These are phyloP conservation scores for Nemania bipapillata DNA, from an alignment of 2,329 filamentous ascomycete genomes.

Conservation along the genomic window DNA sequence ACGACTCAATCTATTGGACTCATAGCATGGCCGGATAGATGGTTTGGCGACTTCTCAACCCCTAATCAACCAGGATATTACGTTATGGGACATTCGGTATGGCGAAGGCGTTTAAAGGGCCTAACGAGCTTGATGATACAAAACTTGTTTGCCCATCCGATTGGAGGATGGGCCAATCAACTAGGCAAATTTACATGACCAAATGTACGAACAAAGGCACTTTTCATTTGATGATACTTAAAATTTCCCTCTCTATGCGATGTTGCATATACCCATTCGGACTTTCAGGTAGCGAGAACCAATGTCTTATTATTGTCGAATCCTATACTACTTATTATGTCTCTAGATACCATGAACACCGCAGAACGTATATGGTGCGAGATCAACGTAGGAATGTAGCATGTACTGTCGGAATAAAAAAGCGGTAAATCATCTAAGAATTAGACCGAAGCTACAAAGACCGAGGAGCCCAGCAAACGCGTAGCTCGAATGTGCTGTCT, in stretches of 20 bases:
- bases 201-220: constrained; percentile 32
- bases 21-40: constrained; percentile 36
- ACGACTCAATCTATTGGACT: constrained; percentile 31
- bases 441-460: no score
- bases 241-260: constrained; percentile 13
- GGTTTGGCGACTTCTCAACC: constrained; percentile 28
- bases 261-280: constrained; percentile 39
- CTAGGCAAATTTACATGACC: constrained; percentile 31
- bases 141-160: constrained; percentile 7
- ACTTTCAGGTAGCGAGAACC: constrained; percentile 29
- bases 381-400: no score
- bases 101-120: constrained; percentile 36
- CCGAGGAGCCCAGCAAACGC: no score
- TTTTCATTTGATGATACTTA: constrained; percentile 27
- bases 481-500: no score
- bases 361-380: no score
- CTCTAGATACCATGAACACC: no score
- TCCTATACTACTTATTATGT: neutral
- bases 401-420: no score
- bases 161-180: constrained; percentile 13
- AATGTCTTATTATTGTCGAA: constrained; percentile 21
- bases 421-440: no score
- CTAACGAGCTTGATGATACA: constrained; percentile 31
- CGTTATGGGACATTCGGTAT: constrained; percentile 24
- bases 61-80: constrained; percentile 36